Evolutionary conservation across 2,329 filamentous ascomycete species (phyloP).

Genomic region (Leptographium lundbergii): DNA sequence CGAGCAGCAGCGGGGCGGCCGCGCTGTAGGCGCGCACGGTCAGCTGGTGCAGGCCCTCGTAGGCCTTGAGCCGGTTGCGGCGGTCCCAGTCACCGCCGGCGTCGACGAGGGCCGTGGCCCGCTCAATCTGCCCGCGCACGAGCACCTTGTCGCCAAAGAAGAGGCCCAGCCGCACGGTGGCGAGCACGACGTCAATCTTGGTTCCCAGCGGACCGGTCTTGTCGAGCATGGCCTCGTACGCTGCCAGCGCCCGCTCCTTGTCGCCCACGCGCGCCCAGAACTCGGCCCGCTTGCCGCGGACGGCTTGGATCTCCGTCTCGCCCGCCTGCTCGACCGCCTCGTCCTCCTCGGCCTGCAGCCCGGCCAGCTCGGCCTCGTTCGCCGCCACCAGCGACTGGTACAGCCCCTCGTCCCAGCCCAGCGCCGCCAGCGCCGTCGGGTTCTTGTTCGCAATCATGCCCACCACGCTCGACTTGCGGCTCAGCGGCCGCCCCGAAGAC

Average conservation of each 20-base stretch:
- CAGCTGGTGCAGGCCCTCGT: constrained; percentile 87
- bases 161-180: constrained; percentile 87
- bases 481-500: constrained; percentile 35
- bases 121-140: constrained; percentile 88
- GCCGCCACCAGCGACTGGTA: constrained; percentile 67
- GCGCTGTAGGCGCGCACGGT: constrained; percentile 84
- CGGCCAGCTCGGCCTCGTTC: constrained; percentile 66
- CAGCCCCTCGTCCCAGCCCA: constrained; percentile 84
- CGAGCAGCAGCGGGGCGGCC: constrained; percentile 84
- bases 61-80: constrained; percentile 95
- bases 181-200: constrained; percentile 94
- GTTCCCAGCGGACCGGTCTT: constrained; percentile 95
- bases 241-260: constrained; percentile 91
- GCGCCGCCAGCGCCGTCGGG: constrained; percentile 48
- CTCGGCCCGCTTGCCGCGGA: constrained; percentile 87
- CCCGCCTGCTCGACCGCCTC: constrained; percentile 93
- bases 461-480: constrained; percentile 56
- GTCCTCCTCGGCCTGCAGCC: constrained; percentile 74
- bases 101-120: constrained; percentile 81
- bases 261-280: constrained; percentile 93
- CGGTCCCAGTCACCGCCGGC: constrained; percentile 97
- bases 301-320: constrained; percentile 87
- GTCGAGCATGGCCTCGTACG: constrained; percentile 87
- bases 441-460: constrained; percentile 66
- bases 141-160: constrained; percentile 91